phyloP scores from a whole-genome alignment of 2,329 filamentous ascomycete species.

The Botrytis medusae region DNA sequence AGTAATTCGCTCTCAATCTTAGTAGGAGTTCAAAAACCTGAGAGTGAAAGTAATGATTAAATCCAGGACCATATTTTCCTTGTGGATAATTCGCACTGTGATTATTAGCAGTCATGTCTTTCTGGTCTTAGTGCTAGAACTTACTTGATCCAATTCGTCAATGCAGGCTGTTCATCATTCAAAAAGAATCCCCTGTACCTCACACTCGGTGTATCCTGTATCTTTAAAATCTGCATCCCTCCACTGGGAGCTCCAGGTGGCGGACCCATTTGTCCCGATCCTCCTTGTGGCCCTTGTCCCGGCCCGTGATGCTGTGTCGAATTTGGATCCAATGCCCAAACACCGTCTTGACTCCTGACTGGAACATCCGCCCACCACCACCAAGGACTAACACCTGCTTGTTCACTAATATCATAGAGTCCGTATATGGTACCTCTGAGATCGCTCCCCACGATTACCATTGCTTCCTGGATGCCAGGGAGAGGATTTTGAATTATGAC shows the following conservation, averaged over 20 bases:
- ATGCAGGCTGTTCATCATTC: conserved; percentile 59
- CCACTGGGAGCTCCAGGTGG: not conserved
- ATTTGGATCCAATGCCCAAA: conserved; percentile 46
- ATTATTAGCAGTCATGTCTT: conserved; percentile 5
- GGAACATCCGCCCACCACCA: conserved; percentile 58
- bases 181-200: conserved; percentile 61
- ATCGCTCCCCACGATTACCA: conserved; percentile 69
- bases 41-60: conserved; percentile 64
- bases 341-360: conserved; percentile 44
- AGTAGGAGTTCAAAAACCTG: conserved; percentile 71
- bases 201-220: conserved; percentile 52
- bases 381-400: conserved; percentile 70
- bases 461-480: conserved; percentile 54
- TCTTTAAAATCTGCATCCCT: conserved; percentile 42
- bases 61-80: conserved; percentile 45
- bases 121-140: not conserved
- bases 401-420: conserved; percentile 69
- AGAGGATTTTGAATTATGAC: conserved; percentile 58
- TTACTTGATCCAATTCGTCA: conserved; percentile 61
- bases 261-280: not conserved
- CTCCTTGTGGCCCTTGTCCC: not conserved
- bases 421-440: conserved; percentile 67
- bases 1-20: conserved; percentile 68
- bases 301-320: not conserved
- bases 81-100: conserved; percentile 46